Conservation (phyloP, 2,329 filamentous ascomycete genomes). For the Zymoseptoria crescenta region DNA sequence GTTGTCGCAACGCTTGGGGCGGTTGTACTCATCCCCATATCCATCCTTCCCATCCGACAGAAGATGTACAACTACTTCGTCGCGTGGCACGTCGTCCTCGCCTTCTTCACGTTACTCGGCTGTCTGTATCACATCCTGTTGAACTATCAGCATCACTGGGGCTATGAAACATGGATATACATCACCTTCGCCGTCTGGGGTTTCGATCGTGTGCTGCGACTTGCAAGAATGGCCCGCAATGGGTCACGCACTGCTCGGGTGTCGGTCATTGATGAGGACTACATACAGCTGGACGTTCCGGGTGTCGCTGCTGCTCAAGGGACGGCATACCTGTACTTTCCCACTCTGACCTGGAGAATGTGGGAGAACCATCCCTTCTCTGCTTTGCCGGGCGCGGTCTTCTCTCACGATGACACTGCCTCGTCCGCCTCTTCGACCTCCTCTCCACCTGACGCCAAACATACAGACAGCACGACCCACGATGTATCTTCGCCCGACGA, state of each 20-base stretch:
- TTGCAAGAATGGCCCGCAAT: slow-evolving; percentile 33
- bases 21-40: slow-evolving; percentile 28
- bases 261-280: slow-evolving; percentile 25
- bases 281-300: slow-evolving; percentile 38
- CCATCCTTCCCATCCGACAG: slow-evolving; percentile 32
- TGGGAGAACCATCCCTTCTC: slow-evolving; percentile 54
- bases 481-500: not conserved
- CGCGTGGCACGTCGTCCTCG: slow-evolving; percentile 35
- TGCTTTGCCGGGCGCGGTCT: not conserved
- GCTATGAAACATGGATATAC: slow-evolving; percentile 44
- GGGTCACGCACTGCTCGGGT: slow-evolving; percentile 34
- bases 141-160: slow-evolving; percentile 33
- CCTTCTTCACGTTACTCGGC: slow-evolving; percentile 36
- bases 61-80: slow-evolving; percentile 41
- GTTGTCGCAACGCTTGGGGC: slow-evolving; percentile 9
- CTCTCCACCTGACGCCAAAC: not conserved
- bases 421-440: not conserved
- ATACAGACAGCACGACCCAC: not conserved
- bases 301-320: slow-evolving; percentile 31
- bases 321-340: slow-evolving; percentile 45
- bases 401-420: not conserved
- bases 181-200: slow-evolving; percentile 38
- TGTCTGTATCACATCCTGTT: slow-evolving; percentile 38
- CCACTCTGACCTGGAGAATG: slow-evolving; percentile 32
- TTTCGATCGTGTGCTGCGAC: slow-evolving; percentile 39